Percentiles rank a stretch among this genome's conserved stretches.
phyloP scores from a whole-genome alignment of 805 yeast genomes.

The Brettanomyces custersianus region DNA sequence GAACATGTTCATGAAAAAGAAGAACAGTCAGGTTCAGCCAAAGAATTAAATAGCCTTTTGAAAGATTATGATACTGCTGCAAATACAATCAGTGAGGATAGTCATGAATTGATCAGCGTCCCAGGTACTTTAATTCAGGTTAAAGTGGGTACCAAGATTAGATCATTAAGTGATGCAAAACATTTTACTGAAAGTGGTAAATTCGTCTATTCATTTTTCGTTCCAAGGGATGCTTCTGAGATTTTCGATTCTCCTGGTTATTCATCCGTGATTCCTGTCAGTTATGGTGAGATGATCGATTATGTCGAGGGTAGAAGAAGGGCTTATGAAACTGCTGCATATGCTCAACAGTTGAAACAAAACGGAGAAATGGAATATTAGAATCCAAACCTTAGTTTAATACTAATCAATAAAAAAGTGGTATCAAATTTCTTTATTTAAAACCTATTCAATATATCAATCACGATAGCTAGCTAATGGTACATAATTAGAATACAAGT shows the following conservation, averaged over 20 bases:
- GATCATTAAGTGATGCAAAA: conserved; percentile 45
- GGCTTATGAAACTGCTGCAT: conserved; percentile 72
- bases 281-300: conserved; percentile 88
- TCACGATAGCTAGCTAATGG: no score
- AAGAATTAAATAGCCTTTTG: conserved; percentile 15
- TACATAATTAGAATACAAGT: no score
- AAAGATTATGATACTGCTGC: conserved; percentile 49
- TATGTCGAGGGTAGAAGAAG: conserved; percentile 87
- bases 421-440: no score
- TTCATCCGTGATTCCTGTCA: conserved; percentile 73
- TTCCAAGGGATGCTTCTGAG: conserved; percentile 46
- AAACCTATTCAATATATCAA: no score
- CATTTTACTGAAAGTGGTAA: conserved; percentile 69
- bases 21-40: conserved; percentile 20
- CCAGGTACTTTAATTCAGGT: conserved; percentile 91
- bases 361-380: conserved; percentile 11
- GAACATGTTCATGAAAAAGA: conserved; percentile 51
- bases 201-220: conserved; percentile 83
- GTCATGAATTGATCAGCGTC: conserved; percentile 51
- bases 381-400: no score
- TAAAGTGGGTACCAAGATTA: conserved; percentile 75
- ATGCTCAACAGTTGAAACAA: conserved; percentile 37
- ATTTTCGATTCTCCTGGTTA: conserved; percentile 44
- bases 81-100: conserved; percentile 41
- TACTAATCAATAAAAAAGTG: no score